These are phyloP conservation scores for Rhamnella rubrinervis DNA, from an alignment of 331 rosid genomes.

Conservation along the genomic window DNA sequence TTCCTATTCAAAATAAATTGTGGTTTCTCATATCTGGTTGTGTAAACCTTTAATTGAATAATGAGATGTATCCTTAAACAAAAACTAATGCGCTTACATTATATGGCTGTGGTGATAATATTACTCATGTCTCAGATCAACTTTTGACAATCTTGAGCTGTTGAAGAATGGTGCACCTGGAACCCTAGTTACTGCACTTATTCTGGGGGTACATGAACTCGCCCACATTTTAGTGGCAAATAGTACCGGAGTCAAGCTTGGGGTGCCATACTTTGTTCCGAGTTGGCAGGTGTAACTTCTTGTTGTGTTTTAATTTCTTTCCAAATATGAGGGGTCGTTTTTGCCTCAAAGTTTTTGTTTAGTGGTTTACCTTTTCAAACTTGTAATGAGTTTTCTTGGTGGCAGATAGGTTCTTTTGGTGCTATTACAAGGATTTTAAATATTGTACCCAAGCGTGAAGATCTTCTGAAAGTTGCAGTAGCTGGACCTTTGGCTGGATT, in stretches of 20 bases:
- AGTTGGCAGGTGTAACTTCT: conserved; percentile 83
- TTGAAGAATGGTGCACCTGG: conserved; percentile 92
- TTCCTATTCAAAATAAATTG: conserved; percentile 17
- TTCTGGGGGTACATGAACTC: conserved; percentile 83
- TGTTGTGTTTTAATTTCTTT: background rate
- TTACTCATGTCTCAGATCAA: conserved; percentile 65
- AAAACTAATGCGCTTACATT: background rate
- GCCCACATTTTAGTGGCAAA: conserved; percentile 73
- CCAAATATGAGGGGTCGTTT: background rate
- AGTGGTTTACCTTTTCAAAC: conserved; percentile 5
- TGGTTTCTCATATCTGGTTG: background rate
- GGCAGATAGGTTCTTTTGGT: conserved; percentile 99
- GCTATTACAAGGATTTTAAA: conserved; percentile 88
- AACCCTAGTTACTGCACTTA: conserved; percentile 76
- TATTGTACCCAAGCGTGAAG: conserved; percentile 90
- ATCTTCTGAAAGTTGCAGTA: conserved; percentile 84
- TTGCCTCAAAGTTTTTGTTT: conserved; percentile 9
- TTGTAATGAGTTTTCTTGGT: conserved; percentile 65
- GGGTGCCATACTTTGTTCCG: conserved; percentile 91
- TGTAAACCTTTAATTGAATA: background rate
- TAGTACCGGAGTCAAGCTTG: conserved; percentile 70
- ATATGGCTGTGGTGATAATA: conserved; percentile 15
- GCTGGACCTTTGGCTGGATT: conserved; percentile 98
- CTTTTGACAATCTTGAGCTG: conserved; percentile 83
- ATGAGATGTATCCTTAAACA: background rate